Percentiles rank a stretch among this genome's conserved stretches.
Evolutionary conservation across 2,329 filamentous ascomycete species (phyloP).

Genomic region (Bipolaris bicolor): DNA sequence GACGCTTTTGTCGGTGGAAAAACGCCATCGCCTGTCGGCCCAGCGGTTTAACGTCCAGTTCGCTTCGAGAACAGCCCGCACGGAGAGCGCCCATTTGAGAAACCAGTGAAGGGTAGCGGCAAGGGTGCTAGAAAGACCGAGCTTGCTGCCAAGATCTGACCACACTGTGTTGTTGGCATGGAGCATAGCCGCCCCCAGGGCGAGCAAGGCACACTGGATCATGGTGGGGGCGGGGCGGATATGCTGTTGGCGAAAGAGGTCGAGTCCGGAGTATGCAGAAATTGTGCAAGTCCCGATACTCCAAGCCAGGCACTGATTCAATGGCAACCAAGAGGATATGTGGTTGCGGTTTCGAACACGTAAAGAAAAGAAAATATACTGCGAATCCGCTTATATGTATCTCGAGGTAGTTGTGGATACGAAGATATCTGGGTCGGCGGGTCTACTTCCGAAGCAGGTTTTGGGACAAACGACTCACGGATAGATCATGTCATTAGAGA

Average conservation of each 20-base stretch:
- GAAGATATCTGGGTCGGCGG: not conserved
- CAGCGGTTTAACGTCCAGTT: slow-evolving; percentile 39
- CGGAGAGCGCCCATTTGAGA: slow-evolving; percentile 36
- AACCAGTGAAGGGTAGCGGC: slow-evolving; percentile 27
- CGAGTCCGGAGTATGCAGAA: slow-evolving; percentile 3
- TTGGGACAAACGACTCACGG: not conserved
- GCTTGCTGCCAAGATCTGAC: slow-evolving; percentile 23
- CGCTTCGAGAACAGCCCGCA: slow-evolving; percentile 31
- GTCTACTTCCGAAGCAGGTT: not conserved
- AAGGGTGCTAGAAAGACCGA: slow-evolving; percentile 35
- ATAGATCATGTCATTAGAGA: not conserved
- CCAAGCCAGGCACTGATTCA: not conserved
- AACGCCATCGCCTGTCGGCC: slow-evolving; percentile 50
- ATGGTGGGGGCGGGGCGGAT: slow-evolving; percentile 18
- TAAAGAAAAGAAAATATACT: not conserved
- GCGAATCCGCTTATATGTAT: not conserved
- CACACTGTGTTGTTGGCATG: slow-evolving; percentile 26
- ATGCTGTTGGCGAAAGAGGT: slow-evolving; percentile 8
- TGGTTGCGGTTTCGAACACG: not conserved
- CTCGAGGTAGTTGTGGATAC: not conserved
- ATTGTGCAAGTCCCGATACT: not conserved
- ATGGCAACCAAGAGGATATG: not conserved
- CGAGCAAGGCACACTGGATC: slow-evolving; percentile 29
- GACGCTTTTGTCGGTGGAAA: slow-evolving; percentile 33
- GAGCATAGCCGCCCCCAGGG: slow-evolving; percentile 25